Base-by-base conservation (phyloP, 768 basidiomycete genomes). In the Ephemerocybe angulata region DNA sequence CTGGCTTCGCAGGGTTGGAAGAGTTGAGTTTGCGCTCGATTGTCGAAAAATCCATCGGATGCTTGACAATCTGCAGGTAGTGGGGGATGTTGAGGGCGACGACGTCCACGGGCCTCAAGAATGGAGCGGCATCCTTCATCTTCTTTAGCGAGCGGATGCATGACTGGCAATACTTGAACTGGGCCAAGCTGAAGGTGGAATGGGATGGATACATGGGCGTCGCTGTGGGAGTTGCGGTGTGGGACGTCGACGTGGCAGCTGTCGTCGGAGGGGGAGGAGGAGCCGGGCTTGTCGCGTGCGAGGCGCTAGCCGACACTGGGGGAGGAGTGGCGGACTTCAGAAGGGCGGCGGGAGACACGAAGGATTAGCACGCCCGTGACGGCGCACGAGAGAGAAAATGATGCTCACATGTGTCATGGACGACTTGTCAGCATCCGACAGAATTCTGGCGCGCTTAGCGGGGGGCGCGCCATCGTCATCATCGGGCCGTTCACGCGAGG, bases 41-140 rank as follows among this genome's bases (percentile, higher is more conserved):
- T 41, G 96, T 97, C 3, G 85, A 80, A 43, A 99, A 80, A 67
- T 98, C 97, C 92, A 98, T 98, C 0, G 97, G 97, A 25, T 79
- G 82, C 65, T 86, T 90, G 72, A 99, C 83, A 66, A 98, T 84
- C 42, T 78, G 78, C 31, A 82, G 82, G 63, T 99, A 99, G 67
- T 96, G 93, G 8, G 93, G 96, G 57, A 92, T 84, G 57, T 83
- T 84, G 61, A 93, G 75, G 7, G 84, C 87, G 60, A 94, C 80
- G 21, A 86, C 80, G 68, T 99, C 97, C 54, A 99, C 97, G 19
- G 97, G 94, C 48, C 77, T 78, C 50, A 88, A 70, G 73, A 99
- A 99, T 1, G 93, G 85, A 1, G 67, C 65, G 0, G 92, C 84
- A 52, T 96, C 92, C 67, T 91, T 92, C 66, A 84, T 67, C 75